Base-by-base conservation (phyloP, 2,329 filamentous ascomycete genomes). In the Verticillium nonalfalfae region DNA sequence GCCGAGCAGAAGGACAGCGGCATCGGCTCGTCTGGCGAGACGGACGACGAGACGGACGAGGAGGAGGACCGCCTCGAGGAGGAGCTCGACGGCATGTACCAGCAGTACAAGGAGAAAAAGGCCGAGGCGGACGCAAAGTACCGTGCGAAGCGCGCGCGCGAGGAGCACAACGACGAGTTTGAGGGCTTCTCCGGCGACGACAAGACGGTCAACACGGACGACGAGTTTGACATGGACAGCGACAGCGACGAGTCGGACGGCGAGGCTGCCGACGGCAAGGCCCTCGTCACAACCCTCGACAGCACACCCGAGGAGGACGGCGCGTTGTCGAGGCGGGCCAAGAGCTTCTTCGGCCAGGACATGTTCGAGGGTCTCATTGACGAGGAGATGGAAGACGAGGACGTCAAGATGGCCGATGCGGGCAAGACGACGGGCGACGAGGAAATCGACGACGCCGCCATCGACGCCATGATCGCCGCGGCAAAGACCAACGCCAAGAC, bases 311-410 rank as follows among this genome's bases (percentile, higher is more conserved):
- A 78, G 40, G 79, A 81, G 13, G 74, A 77, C 7, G 79, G 79
- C 34, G 87, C 85, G 11, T 80, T 98, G n/a, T 96, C 93, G 2
- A 93, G 88, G 73, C 86, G 92, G 65, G 95, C 95, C 9, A 85
- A 89, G 10, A 84, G 89, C 63, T 99, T 99, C 78, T 99, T 99
- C 74, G 90, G 90, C 68, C 94, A 97, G 72, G 93, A 97, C 67
- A 89, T 99, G 50, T 99, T 99, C 80, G 88, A 93, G 67, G 90
- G 85, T 0, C 74, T 89, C 21, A 77, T 88, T 2, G 86, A 86
- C 18, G 73, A 76, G 39, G 75, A 74, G 13, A 66, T 72, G 15
- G 76, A 78, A 35, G 71, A 70, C 66, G 68, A 67, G 58, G 70
- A 64, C 14, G 70, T 71, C 50, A 15, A 18, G 70, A 68, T 38